These are phyloP conservation scores for Myriosclerotinia curreyana DNA, from an alignment of 2,329 filamentous ascomycete genomes.

Conservation along the genomic window DNA sequence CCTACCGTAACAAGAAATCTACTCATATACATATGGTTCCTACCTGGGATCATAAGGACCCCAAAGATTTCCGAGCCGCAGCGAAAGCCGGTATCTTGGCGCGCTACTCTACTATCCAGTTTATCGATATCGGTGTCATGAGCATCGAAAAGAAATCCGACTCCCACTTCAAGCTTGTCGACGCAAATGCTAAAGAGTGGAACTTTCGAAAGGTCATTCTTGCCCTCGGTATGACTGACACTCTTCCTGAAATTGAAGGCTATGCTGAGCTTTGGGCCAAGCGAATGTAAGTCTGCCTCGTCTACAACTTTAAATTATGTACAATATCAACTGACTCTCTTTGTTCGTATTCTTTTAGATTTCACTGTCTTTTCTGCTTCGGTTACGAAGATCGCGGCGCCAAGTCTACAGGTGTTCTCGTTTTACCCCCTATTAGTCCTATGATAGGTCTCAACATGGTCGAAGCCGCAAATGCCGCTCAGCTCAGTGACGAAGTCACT, in stretches of 20 bases:
- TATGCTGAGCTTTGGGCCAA: slow-evolving; percentile 54
- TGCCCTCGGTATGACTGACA: slow-evolving; percentile 52
- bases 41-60: slow-evolving; percentile 40
- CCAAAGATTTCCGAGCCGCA: slow-evolving; percentile 38
- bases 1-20: slow-evolving; percentile 45
- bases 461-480: slow-evolving; percentile 45
- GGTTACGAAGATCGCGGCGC: slow-evolving; percentile 55
- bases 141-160: slow-evolving; percentile 26
- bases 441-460: slow-evolving; percentile 40
- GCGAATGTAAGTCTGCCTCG: slow-evolving; percentile 21
- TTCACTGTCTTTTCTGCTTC: slow-evolving; percentile 58
- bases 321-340: neutral
- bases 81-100: slow-evolving; percentile 39
- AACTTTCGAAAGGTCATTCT: slow-evolving; percentile 53
- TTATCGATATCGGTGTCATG: slow-evolving; percentile 33
- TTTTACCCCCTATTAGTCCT: slow-evolving; percentile 39
- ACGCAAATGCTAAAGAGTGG: slow-evolving; percentile 45
- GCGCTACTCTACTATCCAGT: slow-evolving; percentile 41
- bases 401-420: slow-evolving; percentile 47
- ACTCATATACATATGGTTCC: slow-evolving; percentile 47
- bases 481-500: slow-evolving; percentile 45
- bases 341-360: slow-evolving; percentile 39
- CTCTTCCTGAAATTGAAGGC: slow-evolving; percentile 50
- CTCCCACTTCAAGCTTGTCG: slow-evolving; percentile 41
- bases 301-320: no score